Base-by-base conservation (phyloP, 1,284 basidiomycete species). In the Vanrija humicola region DNA sequence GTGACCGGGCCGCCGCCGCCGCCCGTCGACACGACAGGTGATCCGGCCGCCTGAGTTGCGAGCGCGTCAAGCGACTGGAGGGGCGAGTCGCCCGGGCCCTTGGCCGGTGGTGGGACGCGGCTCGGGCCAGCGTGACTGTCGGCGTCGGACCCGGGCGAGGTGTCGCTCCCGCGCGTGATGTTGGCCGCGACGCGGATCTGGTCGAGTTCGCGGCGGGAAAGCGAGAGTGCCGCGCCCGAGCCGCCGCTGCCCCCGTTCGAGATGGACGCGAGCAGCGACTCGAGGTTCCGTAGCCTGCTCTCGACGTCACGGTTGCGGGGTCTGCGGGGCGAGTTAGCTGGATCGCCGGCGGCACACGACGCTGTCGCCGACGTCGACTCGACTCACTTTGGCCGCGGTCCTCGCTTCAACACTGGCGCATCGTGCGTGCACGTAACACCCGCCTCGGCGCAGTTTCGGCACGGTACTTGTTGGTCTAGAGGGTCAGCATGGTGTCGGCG, bases 321-420 rank as follows among this genome's bases (percentile, higher is more conserved):
- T 54, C 64, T 63, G 51, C 21, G 21, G 21, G 16, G 3, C 19
- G 21, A 16, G 54, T 60, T 19, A 48, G 48, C 19, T 7, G 43
- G 12, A 8, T 5, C 21, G 21, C 21, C 21, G 21, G 38, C 25
- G 12, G 39, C 25, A 19, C 40, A 18, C 10, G 39, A 8, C 12
- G 23, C 15, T 5, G 21, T 16, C 18, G 26, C 21, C 23, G n/a
- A 28, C 10, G 28, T 21, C n/a, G 7, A 44, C 15, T 23, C 7
- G 1, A 56, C 59, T 46, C 42, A 66, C 65, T 64, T 63, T 50
- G 67, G 67, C 21, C 67, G 42, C 3, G 67, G 67, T 8, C 67
- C 67, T 38, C 67, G 59, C 49, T 69, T 69, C 39, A 69, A 46
- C 12, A 69, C 63, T 8, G 67, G 67, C 1, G 67, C 65, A 43